Conservation (phyloP, 768 basidiomycete genomes). For the Serpula lacrymans region DNA sequence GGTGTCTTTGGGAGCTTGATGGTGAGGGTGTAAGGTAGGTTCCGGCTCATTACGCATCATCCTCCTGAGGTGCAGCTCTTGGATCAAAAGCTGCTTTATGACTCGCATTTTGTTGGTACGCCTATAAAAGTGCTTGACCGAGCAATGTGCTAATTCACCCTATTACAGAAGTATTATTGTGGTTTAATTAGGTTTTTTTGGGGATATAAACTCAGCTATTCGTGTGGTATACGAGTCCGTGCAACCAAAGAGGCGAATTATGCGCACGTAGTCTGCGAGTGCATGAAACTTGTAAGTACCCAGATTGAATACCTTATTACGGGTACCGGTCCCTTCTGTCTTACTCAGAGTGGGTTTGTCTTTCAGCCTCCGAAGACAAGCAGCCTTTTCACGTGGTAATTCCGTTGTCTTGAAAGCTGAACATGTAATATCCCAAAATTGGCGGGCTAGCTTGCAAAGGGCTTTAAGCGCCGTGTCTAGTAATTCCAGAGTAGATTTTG, state of each 20-base stretch:
- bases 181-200: background rate
- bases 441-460: conserved; percentile 15
- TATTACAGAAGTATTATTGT: too few species aligned
- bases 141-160: too few species aligned
- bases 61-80: conserved; percentile 5
- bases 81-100: conserved; percentile 8
- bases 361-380: conserved; percentile 9
- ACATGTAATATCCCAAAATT: conserved; percentile 25
- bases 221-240: conserved; percentile 34
- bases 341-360: background rate
- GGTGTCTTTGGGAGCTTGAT: too few species aligned
- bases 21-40: too few species aligned
- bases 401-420: conserved; percentile 20
- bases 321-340: background rate
- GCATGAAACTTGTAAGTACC: conserved; percentile 33
- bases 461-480: conserved; percentile 14
- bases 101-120: too few species aligned
- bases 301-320: conserved; percentile 25
- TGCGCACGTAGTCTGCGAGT: conserved; percentile 27
- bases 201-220: conserved; percentile 6
- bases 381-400: conserved; percentile 15
- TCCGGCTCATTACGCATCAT: too few species aligned
- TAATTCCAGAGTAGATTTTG: conserved; percentile 15
- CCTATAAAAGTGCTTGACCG: too few species aligned
- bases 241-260: conserved; percentile 28